phyloP scores from a whole-genome alignment of 225 moss, liverwort and hornwort genomes.

The Ulota crispa region DNA sequence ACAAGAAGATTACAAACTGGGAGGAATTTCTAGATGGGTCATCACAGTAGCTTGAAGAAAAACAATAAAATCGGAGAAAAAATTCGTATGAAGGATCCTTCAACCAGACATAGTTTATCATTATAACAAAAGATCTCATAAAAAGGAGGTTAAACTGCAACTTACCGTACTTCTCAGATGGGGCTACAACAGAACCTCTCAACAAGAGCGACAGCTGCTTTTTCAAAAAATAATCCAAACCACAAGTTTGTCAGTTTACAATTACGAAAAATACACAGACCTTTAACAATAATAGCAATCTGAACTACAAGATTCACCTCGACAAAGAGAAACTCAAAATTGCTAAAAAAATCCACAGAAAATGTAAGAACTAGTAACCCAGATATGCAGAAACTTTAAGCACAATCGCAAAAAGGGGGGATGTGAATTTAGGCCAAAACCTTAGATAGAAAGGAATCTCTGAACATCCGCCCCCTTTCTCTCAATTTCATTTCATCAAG shows the following conservation, averaged over 20 bases:
- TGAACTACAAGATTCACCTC: neutral
- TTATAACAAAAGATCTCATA: neutral
- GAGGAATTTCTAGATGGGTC: neutral
- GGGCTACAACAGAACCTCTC: constrained; percentile 91
- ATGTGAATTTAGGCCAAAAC: constrained; percentile 30
- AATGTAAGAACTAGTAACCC: neutral
- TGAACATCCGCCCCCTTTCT: constrained; percentile 84
- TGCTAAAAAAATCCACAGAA: neutral
- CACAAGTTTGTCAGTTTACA: constrained; percentile 25
- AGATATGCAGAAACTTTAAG: neutral
- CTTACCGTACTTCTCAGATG: constrained; percentile 85
- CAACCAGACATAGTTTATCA: neutral
- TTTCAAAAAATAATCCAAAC: neutral
- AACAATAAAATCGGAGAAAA: neutral
- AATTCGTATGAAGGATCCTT: neutral
- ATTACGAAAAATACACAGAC: neutral
- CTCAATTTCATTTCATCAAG: constrained; percentile 83
- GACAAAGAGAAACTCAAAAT: neutral
- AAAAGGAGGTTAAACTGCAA: neutral
- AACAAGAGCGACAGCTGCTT: constrained; percentile 84
- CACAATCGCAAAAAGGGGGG: neutral
- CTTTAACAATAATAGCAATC: neutral
- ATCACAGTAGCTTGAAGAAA: neutral
- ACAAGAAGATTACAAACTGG: neutral
- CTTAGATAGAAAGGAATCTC: constrained; percentile 91